Evolutionary conservation across 805 yeast species (phyloP).

Genomic region (Candida endomychidarum): DNA sequence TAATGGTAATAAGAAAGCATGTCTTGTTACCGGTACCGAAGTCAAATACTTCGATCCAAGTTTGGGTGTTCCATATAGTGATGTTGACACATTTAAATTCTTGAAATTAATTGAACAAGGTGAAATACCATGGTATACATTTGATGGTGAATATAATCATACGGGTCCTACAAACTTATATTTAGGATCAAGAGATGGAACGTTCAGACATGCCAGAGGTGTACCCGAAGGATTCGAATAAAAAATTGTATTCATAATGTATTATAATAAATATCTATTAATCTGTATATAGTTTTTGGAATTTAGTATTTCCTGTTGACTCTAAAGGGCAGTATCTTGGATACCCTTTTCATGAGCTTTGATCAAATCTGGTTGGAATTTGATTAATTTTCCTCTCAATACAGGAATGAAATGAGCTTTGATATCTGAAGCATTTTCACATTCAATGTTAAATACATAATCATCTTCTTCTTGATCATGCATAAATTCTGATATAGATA

Average conservation of each 20-base stretch:
- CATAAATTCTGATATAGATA: conserved; percentile 64
- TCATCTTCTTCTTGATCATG: conserved; percentile 76
- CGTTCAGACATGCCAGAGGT: conserved; percentile 71
- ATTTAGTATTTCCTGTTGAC: too few species aligned
- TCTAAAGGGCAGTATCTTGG: conserved; percentile 42
- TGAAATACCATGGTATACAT: conserved; percentile 50
- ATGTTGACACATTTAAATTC: conserved; percentile 75
- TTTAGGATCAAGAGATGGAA: conserved; percentile 49
- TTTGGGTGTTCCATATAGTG: conserved; percentile 82
- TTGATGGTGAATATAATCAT: conserved; percentile 52
- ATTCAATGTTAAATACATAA: conserved; percentile 48
- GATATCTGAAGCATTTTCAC: conserved; percentile 43
- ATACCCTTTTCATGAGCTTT: conserved; percentile 61
- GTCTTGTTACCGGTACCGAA: conserved; percentile 74
- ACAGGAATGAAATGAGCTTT: conserved; percentile 53
- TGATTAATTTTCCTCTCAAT: conserved; percentile 46
- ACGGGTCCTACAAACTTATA: conserved; percentile 48
- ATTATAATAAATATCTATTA: conserved; percentile 3
- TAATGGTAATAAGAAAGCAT: conserved; percentile 62
- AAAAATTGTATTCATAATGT: conserved; percentile 14
- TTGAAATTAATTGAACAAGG: conserved; percentile 52
- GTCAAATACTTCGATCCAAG: conserved; percentile 87
- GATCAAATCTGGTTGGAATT: conserved; percentile 65
- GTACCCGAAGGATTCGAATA: conserved; percentile 80
- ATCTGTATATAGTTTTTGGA: too few species aligned